Percentiles rank a stretch among this genome's conserved stretches.
Conservation (phyloP, 352 stramenopile species). For the Elongisporangium prolatum region DNA sequence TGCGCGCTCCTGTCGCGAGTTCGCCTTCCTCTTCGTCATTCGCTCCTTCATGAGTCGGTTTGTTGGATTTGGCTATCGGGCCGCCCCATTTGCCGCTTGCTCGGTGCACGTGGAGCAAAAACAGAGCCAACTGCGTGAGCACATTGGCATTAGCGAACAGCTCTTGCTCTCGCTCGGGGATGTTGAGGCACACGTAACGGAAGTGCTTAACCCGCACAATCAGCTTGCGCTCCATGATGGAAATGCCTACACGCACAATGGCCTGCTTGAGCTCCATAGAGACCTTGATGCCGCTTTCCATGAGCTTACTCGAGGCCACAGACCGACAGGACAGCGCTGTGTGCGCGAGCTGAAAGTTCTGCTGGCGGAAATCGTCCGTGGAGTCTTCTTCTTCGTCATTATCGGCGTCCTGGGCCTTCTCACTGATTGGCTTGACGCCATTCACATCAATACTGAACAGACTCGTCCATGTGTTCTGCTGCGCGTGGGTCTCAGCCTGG, state of each 20-base stretch:
- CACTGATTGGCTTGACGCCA: conserved; percentile 15
- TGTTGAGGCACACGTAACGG: conserved; percentile 94
- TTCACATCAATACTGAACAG: conserved; percentile 35
- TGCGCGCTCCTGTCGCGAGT: conserved; percentile 6
- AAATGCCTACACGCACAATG: conserved; percentile 92
- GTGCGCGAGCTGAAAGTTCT: conserved; percentile 78
- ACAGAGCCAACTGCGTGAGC: conserved; percentile 91
- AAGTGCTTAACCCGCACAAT: conserved; percentile 96
- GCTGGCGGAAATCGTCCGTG: conserved; percentile 61
- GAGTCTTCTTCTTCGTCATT: conserved; percentile 16
- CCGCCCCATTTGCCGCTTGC: conserved; percentile 94
- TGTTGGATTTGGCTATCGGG: conserved; percentile 22
- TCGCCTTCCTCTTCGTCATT: conserved; percentile 29
- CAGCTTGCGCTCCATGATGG: conserved; percentile 93
- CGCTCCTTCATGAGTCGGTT: conserved; percentile 19
- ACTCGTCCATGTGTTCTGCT: conserved; percentile 34
- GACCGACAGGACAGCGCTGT: conserved; percentile 67
- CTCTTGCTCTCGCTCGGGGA: conserved; percentile 73
- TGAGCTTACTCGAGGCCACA: conserved; percentile 60
- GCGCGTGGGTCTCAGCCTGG: conserved; percentile 52
- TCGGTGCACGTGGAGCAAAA: conserved; percentile 94
- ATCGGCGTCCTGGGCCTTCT: conserved; percentile 18
- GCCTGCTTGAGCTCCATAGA: conserved; percentile 94
- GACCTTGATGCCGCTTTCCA: conserved; percentile 93
- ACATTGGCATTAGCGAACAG: conserved; percentile 94